These are phyloP conservation scores for Beauveria rudraprayagi DNA, from an alignment of 2,329 filamentous ascomycete species.

Conservation along the genomic window DNA sequence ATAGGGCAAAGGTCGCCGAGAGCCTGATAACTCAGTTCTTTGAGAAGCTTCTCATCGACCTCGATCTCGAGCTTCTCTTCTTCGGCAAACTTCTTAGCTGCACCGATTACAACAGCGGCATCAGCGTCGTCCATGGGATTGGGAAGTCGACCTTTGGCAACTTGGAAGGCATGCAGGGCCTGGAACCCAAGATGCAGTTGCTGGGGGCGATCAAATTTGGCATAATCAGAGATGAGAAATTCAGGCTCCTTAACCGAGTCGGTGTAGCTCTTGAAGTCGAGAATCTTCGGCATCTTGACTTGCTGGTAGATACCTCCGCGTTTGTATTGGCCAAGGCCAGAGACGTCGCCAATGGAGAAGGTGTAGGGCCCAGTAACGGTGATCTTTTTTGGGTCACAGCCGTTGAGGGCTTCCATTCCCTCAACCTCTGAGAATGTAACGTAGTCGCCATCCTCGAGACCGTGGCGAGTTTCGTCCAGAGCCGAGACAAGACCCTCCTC, in stretches of 20 bases:
- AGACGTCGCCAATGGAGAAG: conserved; percentile 93
- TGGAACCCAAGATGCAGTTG: conserved; percentile 91
- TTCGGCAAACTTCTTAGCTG: conserved; percentile 65
- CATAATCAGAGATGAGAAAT: conserved; percentile 86
- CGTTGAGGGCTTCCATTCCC: conserved; percentile 85
- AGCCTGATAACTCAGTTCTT: conserved; percentile 91
- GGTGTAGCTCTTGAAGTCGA: conserved; percentile 79
- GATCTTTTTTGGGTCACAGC: conserved; percentile 76
- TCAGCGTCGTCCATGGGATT: conserved; percentile 78
- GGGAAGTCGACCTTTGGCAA: conserved; percentile 67
- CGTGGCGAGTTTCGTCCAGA: conserved; percentile 88
- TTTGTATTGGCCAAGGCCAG: conserved; percentile 76
- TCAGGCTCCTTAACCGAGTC: conserved; percentile 79
- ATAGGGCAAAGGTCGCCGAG: conserved; percentile 84
- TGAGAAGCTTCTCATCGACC: conserved; percentile 84
- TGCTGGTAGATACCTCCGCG: conserved; percentile 86
- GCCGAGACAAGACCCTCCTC: conserved; percentile 87
- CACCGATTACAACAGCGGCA: conserved; percentile 66
- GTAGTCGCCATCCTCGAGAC: conserved; percentile 91
- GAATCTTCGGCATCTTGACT: conserved; percentile 95
- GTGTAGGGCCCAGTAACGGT: conserved; percentile 94
- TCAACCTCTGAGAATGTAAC: conserved; percentile 91
- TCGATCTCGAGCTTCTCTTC: conserved; percentile 62
- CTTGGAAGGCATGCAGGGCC: conserved; percentile 78
- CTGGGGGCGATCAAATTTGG: conserved; percentile 91